A percentile compares a stretch with the other conserved stretches of the same genome.
Evolutionary conservation across 2,329 filamentous ascomycete genomes (phyloP).

Genomic region (Metarhizium anisopliae): DNA sequence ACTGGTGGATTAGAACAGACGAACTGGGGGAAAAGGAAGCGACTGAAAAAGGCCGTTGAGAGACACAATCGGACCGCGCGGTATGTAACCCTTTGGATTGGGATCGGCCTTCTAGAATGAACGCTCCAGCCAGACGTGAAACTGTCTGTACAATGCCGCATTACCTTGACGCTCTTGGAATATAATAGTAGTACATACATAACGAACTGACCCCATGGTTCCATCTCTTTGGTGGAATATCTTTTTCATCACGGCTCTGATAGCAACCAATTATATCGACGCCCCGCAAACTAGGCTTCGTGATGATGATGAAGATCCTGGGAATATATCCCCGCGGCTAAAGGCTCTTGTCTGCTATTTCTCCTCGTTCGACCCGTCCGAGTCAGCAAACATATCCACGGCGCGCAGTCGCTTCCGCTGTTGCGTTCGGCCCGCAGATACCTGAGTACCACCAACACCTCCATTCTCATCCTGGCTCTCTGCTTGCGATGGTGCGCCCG

Average conservation of each 20-base stretch:
- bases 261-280: background rate
- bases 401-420: constrained; percentile 60
- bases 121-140: background rate
- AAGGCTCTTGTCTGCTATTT: background rate
- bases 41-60: background rate
- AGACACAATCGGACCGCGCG: background rate
- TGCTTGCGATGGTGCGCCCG: background rate
- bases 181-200: background rate
- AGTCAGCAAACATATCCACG: constrained; percentile 82
- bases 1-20: background rate
- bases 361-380: constrained; percentile 38
- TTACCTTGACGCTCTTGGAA: background rate
- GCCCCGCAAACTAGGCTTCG: background rate
- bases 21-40: background rate
- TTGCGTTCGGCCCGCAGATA: constrained; percentile 22
- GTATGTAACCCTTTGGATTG: background rate
- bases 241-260: background rate
- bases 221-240: background rate
- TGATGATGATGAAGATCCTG: background rate
- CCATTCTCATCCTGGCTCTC: constrained; percentile 30
- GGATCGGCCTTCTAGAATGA: background rate
- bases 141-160: background rate
- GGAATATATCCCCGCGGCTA: background rate
- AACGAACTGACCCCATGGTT: background rate
- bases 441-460: constrained; percentile 20